Percentiles rank a stretch among this genome's conserved stretches.
Conservation (phyloP, 2,329 filamentous ascomycete genomes). For the Fusarium sp. region DNA sequence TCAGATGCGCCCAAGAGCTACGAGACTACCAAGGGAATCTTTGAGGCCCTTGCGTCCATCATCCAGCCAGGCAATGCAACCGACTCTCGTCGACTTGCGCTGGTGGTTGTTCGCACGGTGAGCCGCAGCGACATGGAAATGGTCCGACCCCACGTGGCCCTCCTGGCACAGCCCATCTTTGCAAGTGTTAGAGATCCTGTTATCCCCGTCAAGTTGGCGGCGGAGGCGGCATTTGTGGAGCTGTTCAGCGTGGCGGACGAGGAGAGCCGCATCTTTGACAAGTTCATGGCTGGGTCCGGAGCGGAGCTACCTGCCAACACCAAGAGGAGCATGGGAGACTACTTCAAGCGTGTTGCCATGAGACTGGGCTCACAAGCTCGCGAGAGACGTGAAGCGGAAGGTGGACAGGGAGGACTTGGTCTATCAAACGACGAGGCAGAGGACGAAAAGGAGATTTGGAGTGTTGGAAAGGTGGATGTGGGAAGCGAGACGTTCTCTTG, state of each 20-base stretch:
- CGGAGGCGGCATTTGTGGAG: conserved; percentile 92
- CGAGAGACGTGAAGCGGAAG: conserved; percentile 91
- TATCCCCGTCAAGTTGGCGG: conserved; percentile 94
- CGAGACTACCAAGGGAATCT: conserved; percentile 82
- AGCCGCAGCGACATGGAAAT: conserved; percentile 83
- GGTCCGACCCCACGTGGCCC: conserved; percentile 81
- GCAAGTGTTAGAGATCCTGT: conserved; percentile 89
- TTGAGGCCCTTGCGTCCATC: conserved; percentile 79
- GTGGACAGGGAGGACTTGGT: conserved; percentile 86
- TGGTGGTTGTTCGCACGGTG: conserved; percentile 90
- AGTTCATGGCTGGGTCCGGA: conserved; percentile 80
- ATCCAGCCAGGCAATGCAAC: conserved; percentile 82
- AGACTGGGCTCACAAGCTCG: conserved; percentile 87
- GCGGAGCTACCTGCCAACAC: conserved; percentile 75
- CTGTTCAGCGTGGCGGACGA: conserved; percentile 92
- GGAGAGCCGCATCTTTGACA: conserved; percentile 88
- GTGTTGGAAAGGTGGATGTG: conserved; percentile 86
- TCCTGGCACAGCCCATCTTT: conserved; percentile 88
- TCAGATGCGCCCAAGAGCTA: conserved; percentile 75
- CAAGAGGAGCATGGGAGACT: conserved; percentile 94
- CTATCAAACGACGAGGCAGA: conserved; percentile 91
- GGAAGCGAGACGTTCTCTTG: conserved; percentile 41
- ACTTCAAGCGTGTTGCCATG: conserved; percentile 93
- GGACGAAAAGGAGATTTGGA: conserved; percentile 96
- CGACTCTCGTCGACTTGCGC: conserved; percentile 85